phyloP scores from a whole-genome alignment of 176 grass and related monocot genomes.

The Canna indica region DNA sequence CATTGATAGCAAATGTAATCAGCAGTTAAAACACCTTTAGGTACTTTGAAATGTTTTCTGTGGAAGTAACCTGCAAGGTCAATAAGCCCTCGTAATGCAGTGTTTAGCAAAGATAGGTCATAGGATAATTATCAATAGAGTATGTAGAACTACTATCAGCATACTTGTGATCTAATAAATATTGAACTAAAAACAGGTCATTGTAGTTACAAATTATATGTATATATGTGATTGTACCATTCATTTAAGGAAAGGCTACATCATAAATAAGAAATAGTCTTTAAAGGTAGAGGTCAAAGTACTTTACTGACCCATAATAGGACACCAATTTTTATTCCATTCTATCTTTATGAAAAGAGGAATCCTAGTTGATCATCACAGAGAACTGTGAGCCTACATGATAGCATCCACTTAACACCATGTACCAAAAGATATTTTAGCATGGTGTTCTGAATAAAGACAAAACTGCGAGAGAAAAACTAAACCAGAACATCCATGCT shows the following conservation, averaged over 20 bases:
- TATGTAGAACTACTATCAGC: background rate
- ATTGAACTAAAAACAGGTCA: background rate
- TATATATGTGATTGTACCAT: background rate
- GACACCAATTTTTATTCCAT: background rate
- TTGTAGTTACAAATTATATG: background rate
- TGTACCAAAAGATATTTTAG: background rate
- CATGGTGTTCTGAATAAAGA: background rate
- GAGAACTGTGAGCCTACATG: background rate
- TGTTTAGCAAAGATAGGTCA: background rate
- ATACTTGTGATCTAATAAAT: background rate
- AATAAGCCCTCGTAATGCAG: background rate
- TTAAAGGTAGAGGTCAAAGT: background rate
- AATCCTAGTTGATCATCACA: background rate
- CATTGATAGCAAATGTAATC: constrained; percentile 80
- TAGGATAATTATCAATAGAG: background rate
- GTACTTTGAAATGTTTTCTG: constrained; percentile 81
- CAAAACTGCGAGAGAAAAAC: background rate
- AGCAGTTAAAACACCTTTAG: constrained; percentile 39
- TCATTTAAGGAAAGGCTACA: background rate
- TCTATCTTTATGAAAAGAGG: background rate
- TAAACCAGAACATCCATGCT: background rate
- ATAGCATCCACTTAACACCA: background rate
- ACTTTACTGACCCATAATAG: background rate
- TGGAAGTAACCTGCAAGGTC: constrained; percentile 70
- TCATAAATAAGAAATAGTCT: background rate